phyloP scores from a whole-genome alignment of 1,139 yeast genomes.

The Candida buenavistaensis region DNA sequence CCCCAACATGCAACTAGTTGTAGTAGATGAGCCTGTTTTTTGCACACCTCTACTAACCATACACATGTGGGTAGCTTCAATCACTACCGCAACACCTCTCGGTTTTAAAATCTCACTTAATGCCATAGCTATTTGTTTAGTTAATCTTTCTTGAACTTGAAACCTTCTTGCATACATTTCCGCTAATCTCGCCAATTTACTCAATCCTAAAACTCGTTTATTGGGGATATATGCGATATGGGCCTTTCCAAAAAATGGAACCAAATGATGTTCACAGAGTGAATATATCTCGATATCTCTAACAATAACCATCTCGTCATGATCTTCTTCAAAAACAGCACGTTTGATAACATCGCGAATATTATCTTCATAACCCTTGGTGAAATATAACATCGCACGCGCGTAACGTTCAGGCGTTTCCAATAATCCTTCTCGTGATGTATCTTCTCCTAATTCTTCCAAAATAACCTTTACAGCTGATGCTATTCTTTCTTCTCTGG shows the following conservation, averaged over 20 bases:
- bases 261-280: conserved; percentile 94
- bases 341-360: conserved; percentile 86
- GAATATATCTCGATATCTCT: conserved; percentile 91
- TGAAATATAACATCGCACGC: conserved; percentile 90
- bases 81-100: conserved; percentile 95
- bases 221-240: conserved; percentile 97
- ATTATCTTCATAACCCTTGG: conserved; percentile 95
- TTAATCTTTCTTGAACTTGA: conserved; percentile 94
- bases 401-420: conserved; percentile 98
- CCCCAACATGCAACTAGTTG: conserved; percentile 97
- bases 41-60: conserved; percentile 99
- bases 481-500: conserved; percentile 74
- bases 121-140: conserved; percentile 97
- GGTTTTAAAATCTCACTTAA: conserved; percentile 87
- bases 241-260: conserved; percentile 95
- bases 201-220: conserved; percentile 88
- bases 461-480: conserved; percentile 81
- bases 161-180: conserved; percentile 95
- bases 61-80: conserved; percentile 98
- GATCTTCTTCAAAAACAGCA: conserved; percentile 97
- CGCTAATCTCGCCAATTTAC: conserved; percentile 91
- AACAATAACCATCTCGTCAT: conserved; percentile 98
- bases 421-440: conserved; percentile 79
- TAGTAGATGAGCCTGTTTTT: conserved; percentile 89
- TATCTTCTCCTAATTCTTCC: conserved; percentile 89